Evolutionary conservation across 1,139 yeast species (phyloP), one percentile per base, ranked within the genome.

Genomic region (Geotrichum australiense): DNA sequence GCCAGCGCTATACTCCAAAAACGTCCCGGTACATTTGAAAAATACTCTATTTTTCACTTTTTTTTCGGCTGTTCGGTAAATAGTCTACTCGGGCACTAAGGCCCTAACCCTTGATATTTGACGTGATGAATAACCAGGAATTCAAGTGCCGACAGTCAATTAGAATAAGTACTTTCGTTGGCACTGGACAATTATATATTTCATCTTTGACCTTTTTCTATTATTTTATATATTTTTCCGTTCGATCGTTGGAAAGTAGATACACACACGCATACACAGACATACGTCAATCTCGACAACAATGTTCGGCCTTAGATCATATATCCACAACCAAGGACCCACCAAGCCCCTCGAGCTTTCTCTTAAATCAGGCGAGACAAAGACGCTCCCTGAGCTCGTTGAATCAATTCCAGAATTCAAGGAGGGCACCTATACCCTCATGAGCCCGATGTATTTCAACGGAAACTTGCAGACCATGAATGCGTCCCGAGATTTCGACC

Each of bases 401-500:
- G 54, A 61, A 30, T 51, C 64, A 2, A 67, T 75, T 1, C 75
- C 78, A 1, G 69, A 64, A n/a, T 63, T 76, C 35, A 53, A 57
- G n/a, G 57, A 71, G 37, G 66, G 68, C 5, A 53, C 47, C 1
- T 45, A 39, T 25, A 30, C 33, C n/a, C 15, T 30, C 26, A 35
- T 41, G 45, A 71, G 75, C 47, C 91, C 93, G 5, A 61, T 69
- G 3, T 62, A 81, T 28, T 80, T 79, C 59, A 80, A 77, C 50
- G 96, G 96, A 31, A 68, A 78, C 21, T 63, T 85, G 32, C 96
- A 87, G 63, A 83, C 94, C 1, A 50, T 83, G 51, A 78, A 80
- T 53, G 70, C 82, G 40, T 65, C 70, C 31, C 75, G 76, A 8
- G 74, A 78, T 49, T 71, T 70, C 46, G 69, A 76, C 5, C 65